Percentiles rank a stretch among this genome's conserved stretches.
These are phyloP conservation scores for Bullera alba DNA, from an alignment of 768 basidiomycete genomes.

Conservation along the genomic window DNA sequence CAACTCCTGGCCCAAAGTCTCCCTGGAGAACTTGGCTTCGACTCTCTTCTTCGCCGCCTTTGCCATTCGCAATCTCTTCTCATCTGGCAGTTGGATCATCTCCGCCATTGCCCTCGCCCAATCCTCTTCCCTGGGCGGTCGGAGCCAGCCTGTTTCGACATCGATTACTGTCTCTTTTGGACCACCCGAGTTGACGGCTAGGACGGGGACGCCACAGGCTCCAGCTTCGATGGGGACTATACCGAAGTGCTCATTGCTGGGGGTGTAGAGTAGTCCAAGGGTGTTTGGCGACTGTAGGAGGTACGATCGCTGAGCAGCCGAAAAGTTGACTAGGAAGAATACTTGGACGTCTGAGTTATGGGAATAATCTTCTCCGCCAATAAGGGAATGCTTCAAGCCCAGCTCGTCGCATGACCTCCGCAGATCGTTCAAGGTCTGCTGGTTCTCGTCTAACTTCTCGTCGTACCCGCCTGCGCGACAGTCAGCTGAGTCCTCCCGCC, in stretches of 20 bases:
- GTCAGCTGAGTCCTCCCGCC: background rate
- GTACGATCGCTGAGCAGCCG: constrained; percentile 70
- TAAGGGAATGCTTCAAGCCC: constrained; percentile 50
- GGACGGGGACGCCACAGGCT: constrained; percentile 79
- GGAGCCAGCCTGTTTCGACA: constrained; percentile 71
- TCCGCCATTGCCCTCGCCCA: constrained; percentile 68
- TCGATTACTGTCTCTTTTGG: constrained; percentile 79
- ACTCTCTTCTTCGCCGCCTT: constrained; percentile 60
- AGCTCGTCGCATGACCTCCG: constrained; percentile 56
- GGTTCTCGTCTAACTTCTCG: constrained; percentile 75
- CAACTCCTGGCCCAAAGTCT: constrained; percentile 45
- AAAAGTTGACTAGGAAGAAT: constrained; percentile 87
- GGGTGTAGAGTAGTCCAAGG: constrained; percentile 79
- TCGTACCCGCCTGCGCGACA: constrained; percentile 72
- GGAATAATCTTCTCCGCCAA: constrained; percentile 5
- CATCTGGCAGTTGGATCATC: constrained; percentile 48
- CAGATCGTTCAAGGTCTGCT: constrained; percentile 57
- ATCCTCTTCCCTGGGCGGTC: constrained; percentile 54
- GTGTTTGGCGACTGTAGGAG: constrained; percentile 65
- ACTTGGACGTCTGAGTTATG: constrained; percentile 52
- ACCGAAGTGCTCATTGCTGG: constrained; percentile 91
- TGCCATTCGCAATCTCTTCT: constrained; percentile 55
- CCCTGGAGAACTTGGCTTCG: constrained; percentile 63
- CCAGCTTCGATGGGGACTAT: constrained; percentile 94
- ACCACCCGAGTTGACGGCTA: constrained; percentile 77